A percentile compares a stretch with the other conserved stretches of the same genome.
phyloP scores from a whole-genome alignment of 2,329 filamentous ascomycete genomes.

The Colletotrichum trifolii region DNA sequence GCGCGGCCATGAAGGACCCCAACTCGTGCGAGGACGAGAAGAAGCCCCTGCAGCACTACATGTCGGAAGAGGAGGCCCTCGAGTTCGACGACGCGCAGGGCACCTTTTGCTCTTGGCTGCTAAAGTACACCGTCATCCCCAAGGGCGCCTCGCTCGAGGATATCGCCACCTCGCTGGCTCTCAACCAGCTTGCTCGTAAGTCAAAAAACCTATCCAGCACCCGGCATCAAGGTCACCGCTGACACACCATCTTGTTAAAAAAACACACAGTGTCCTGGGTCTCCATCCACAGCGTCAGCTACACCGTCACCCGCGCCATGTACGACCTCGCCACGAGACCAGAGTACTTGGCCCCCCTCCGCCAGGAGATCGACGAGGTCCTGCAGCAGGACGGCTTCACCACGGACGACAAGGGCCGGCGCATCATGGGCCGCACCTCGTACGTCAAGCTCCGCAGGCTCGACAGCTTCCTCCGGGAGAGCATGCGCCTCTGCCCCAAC shows the following conservation, averaged over 20 bases:
- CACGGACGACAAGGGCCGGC: constrained; percentile 18
- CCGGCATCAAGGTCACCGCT: not conserved
- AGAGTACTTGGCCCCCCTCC: constrained; percentile 52
- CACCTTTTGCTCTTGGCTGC: constrained; percentile 22
- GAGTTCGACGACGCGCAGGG: constrained; percentile 26
- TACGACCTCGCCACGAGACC: constrained; percentile 52
- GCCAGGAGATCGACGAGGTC: constrained; percentile 54
- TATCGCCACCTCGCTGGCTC: constrained; percentile 17
- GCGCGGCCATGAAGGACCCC: not conserved
- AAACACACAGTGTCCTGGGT: constrained; percentile 15
- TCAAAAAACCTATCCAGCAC: not conserved
- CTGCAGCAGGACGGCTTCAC: constrained; percentile 47
- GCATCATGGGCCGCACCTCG: constrained; percentile 16
- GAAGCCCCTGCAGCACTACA: constrained; percentile 21
- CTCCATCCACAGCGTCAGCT: constrained; percentile 24
- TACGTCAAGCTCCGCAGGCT: constrained; percentile 43
- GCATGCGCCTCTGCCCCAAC: constrained; percentile 44
- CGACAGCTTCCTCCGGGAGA: constrained; percentile 51
- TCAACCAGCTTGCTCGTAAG: constrained; percentile 20
- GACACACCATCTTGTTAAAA: not conserved
- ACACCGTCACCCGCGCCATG: constrained; percentile 47
- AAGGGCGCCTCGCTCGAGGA: constrained; percentile 15
- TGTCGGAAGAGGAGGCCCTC: constrained; percentile 17
- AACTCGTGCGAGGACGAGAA: constrained; percentile 13
- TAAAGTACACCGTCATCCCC: constrained; percentile 23